Conservation (phyloP, 345 rosid species). For the Salix udensis region DNA sequence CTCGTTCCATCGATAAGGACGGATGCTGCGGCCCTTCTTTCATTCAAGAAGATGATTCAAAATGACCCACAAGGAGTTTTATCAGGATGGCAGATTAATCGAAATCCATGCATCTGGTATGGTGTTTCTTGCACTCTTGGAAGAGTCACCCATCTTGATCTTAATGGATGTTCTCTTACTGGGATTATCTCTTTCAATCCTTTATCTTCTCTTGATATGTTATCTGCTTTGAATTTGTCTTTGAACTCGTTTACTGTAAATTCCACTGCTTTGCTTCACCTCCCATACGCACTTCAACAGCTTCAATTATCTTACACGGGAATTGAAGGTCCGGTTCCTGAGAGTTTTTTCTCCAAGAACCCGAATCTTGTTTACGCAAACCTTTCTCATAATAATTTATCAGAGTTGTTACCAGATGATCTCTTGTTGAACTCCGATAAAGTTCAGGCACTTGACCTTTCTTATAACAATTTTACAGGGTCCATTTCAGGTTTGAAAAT, state of each 20-base stretch:
- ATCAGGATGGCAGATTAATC: conserved; percentile 52
- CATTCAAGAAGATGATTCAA: conserved; percentile 65
- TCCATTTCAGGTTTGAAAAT: conserved; percentile 56
- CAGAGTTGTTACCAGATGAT: conserved; percentile 58
- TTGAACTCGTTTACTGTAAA: conserved; percentile 50
- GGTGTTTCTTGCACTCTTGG: conserved; percentile 71
- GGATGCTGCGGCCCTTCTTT: conserved; percentile 59
- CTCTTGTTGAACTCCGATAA: conserved; percentile 49
- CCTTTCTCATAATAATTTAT: conserved; percentile 61
- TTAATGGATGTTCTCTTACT: conserved; percentile 45
- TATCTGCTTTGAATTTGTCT: conserved; percentile 59
- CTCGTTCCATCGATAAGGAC: conserved; percentile 51
- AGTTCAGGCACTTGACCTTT: conserved; percentile 70
- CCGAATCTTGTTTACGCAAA: conserved; percentile 51
- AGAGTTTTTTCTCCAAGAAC: conserved; percentile 48
- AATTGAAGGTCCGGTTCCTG: conserved; percentile 62
- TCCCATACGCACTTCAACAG: conserved; percentile 57
- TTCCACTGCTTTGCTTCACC: conserved; percentile 70
- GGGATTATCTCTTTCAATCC: conserved; percentile 59
- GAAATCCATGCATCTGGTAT: conserved; percentile 60
- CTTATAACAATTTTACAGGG: conserved; percentile 86
- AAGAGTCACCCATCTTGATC: conserved; percentile 69
- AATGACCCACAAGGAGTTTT: conserved; percentile 61
- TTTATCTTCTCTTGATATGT: conserved; percentile 53
- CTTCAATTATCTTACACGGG: conserved; percentile 65